A percentile compares a stretch with the other conserved stretches of the same genome.
Evolutionary conservation across 148 eudicot genomes (phyloP).

Genomic region (Drosera capensis): DNA sequence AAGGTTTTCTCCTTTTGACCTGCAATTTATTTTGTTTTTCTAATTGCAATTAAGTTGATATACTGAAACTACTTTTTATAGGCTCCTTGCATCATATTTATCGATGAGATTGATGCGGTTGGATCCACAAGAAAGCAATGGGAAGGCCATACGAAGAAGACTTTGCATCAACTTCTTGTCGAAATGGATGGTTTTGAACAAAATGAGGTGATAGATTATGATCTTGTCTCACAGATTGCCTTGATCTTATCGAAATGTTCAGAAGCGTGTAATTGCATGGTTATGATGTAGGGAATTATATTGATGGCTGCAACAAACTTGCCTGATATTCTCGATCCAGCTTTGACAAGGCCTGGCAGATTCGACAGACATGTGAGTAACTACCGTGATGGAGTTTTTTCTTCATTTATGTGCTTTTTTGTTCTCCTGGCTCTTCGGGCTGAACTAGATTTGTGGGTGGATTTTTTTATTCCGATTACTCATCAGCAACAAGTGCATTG

Average conservation of each 20-base stretch:
- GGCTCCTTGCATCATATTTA: slow-evolving; percentile 98
- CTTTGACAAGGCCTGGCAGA: slow-evolving; percentile 96
- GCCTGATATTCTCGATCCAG: slow-evolving; percentile 97
- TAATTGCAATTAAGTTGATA: too few species aligned
- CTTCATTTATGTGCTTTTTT: too few species aligned
- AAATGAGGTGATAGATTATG: slow-evolving; percentile 53
- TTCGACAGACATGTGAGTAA: slow-evolving; percentile 95
- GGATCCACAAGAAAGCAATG: slow-evolving; percentile 95
- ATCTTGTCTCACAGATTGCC: slow-evolving; percentile 1
- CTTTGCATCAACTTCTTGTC: slow-evolving; percentile 89
- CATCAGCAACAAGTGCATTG: slow-evolving; percentile 9
- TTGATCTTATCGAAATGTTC: slow-evolving; percentile 9
- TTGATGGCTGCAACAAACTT: slow-evolving; percentile 98
- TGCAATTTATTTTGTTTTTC: too few species aligned
- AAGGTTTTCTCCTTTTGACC: slow-evolving; percentile 49
- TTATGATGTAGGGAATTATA: slow-evolving; percentile 64
- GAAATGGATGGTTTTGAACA: slow-evolving; percentile 99
- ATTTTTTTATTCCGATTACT: slow-evolving; percentile 4
- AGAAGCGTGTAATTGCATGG: slow-evolving; percentile 7
- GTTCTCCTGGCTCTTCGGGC: background rate
- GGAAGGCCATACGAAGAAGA: slow-evolving; percentile 99
- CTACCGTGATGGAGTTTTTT: background rate
- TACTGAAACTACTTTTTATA: too few species aligned
- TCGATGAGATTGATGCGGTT: slow-evolving; percentile 95
- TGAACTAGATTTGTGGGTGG: too few species aligned